Base-by-base conservation (phyloP, 768 basidiomycete species). In the Lactarius vividus region DNA sequence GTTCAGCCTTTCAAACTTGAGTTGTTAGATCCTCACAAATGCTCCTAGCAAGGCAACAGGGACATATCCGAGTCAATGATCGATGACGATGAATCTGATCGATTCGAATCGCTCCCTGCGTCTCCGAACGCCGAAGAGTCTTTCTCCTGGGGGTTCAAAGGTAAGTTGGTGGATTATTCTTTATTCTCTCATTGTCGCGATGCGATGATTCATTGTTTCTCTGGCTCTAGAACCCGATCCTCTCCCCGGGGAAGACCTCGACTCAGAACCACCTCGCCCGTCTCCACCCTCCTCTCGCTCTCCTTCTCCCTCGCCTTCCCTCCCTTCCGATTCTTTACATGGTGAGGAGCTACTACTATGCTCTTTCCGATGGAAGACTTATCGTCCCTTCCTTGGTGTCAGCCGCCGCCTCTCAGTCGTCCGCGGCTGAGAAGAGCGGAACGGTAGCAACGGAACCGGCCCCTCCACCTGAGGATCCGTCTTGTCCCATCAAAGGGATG, bases 401-500 rank as follows among this genome's bases (percentile, higher is more conserved):
- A 57, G 44, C 15, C 44, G 42, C 8, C 3, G 6, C n/a, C 10
- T 64, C 58, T 35, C 23, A 37, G 29, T 26, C 61, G 18, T 23
- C 20, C 44, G 23, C 44, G 23, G 10, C 3, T 3, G 44, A 46
- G n/a, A 46, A 46, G 44, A 46, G n/a, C 4, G n/a, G 44, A 11
- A 11, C n/a, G n/a, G n/a, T 20, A 9, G 44, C 16, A n/a, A 11
- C 6, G 9, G 10, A 11, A 46, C n/a, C 9, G 4, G n/a, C 39
- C 39, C 18, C n/a, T 11, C 39, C 23, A 1, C 4, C 29, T 2
- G 59, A 5, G 20, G 42, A 59, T 59, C 39, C 16, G 26, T 44
- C 58, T 42, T 59, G 40, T 31, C 40, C 65, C 3, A 74, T 85
- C 69, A 72, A 74, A 52, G 81, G 80, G 23, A 75, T 84, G 75